Percentiles rank a stretch among this genome's conserved stretches.
Conservation (phyloP, 2,329 filamentous ascomycete species). For the Rhynchosporium graminicola region DNA sequence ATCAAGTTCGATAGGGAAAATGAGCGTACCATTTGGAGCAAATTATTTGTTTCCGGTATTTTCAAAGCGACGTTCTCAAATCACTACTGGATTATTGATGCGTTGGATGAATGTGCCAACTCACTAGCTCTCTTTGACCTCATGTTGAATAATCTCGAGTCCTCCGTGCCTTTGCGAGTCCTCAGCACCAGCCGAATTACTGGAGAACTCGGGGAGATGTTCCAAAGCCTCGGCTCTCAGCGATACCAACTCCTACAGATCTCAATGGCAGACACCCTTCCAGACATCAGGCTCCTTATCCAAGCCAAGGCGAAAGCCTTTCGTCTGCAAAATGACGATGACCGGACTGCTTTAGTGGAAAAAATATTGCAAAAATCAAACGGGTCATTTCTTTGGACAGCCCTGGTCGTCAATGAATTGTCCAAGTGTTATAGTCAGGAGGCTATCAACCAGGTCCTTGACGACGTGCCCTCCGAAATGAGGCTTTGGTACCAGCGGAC, state of each 20-base stretch:
- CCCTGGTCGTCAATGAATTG: slow-evolving; percentile 40
- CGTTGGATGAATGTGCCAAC: slow-evolving; percentile 40
- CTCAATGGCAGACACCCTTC: slow-evolving; percentile 29
- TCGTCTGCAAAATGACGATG: slow-evolving; percentile 25
- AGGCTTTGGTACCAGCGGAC: slow-evolving; percentile 38
- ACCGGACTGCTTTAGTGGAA: slow-evolving; percentile 33
- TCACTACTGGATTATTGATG: slow-evolving; percentile 44
- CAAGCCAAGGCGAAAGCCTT: slow-evolving; percentile 29
- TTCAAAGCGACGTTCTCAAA: slow-evolving; percentile 32
- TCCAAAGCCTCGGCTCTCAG: slow-evolving; percentile 18
- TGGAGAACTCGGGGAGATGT: slow-evolving; percentile 19
- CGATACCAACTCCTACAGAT: slow-evolving; percentile 25
- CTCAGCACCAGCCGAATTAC: slow-evolving; percentile 31
- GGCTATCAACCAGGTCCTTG: slow-evolving; percentile 37
- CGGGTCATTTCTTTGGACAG: slow-evolving; percentile 41
- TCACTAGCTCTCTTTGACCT: slow-evolving; percentile 13
- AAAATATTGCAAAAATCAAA: slow-evolving; percentile 42
- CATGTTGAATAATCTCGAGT: slow-evolving; percentile 17
- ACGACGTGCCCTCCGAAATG: slow-evolving; percentile 39
- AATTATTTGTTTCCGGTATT: slow-evolving; percentile 39
- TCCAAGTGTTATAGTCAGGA: slow-evolving; percentile 33
- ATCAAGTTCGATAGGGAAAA: slow-evolving; percentile 36
- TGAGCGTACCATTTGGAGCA: slow-evolving; percentile 39
- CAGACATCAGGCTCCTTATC: slow-evolving; percentile 31
- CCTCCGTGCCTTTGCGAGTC: slow-evolving; percentile 27